A percentile compares a stretch with the other conserved stretches of the same genome.
These are phyloP conservation scores for Sphagnum contortum DNA, from an alignment of 225 moss, liverwort and hornwort species.

Conservation along the genomic window DNA sequence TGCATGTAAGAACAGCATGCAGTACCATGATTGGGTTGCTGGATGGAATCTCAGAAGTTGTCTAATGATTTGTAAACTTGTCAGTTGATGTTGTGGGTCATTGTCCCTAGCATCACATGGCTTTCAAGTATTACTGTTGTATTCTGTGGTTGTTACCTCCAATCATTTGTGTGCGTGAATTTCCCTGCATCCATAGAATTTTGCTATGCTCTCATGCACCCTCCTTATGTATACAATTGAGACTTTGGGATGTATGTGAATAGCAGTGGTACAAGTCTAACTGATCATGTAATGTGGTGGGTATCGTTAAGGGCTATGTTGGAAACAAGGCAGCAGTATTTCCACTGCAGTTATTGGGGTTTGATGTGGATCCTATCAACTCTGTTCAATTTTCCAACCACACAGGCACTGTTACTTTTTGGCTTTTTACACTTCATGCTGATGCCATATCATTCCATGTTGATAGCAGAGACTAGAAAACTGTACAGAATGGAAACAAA, in stretches of 20 bases:
- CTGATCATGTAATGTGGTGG: not conserved
- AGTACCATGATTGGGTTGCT: not conserved
- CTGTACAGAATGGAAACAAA: too few relatives aligned
- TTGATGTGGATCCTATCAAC: constrained; percentile 92
- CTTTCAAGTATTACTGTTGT: too few relatives aligned
- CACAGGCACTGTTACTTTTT: constrained; percentile 53
- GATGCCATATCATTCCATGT: too few relatives aligned
- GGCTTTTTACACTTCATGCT: not conserved
- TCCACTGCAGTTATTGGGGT: constrained; percentile 85
- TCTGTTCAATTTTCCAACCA: constrained; percentile 98
- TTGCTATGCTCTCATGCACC: too few relatives aligned
- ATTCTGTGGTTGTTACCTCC: too few relatives aligned
- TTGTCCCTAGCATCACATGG: not conserved
- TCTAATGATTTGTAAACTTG: not conserved
- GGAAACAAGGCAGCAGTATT: constrained; percentile 97
- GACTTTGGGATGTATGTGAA: too few relatives aligned
- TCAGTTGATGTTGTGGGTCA: not conserved
- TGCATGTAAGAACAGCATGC: constrained; percentile 45
- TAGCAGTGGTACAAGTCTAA: too few relatives aligned
- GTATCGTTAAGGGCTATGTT: constrained; percentile 61
- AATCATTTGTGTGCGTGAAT: not conserved
- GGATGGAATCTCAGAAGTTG: too few relatives aligned
- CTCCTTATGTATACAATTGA: too few relatives aligned
- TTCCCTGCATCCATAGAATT: not conserved
- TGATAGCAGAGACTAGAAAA: too few relatives aligned